Conservation (phyloP, 805 yeast genomes). For the Saccharomycopsis guyanensis region DNA sequence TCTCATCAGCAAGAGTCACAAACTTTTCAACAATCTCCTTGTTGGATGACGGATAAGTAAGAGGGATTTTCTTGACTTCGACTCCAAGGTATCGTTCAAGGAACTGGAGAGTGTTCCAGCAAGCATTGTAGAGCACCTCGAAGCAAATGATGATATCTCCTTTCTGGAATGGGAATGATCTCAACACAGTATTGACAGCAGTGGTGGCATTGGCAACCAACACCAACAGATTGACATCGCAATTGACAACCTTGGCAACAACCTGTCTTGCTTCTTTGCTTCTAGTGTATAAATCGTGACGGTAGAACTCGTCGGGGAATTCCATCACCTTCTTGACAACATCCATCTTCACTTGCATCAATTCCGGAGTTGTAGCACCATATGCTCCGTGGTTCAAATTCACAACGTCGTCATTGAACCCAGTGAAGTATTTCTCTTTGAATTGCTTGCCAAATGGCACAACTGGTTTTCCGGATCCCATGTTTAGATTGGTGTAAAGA, state of each 20-base stretch:
- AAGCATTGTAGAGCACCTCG: slow-evolving; percentile 46
- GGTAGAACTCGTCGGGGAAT: slow-evolving; percentile 43
- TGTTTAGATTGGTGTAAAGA: too few species aligned
- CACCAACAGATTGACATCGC: slow-evolving; percentile 42
- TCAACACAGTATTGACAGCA: slow-evolving; percentile 48
- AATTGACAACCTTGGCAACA: slow-evolving; percentile 38
- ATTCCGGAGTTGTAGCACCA: slow-evolving; percentile 47
- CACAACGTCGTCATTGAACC: slow-evolving; percentile 32
- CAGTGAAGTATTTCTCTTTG: slow-evolving; percentile 39
- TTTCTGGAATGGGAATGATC: slow-evolving; percentile 43
- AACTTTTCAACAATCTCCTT: slow-evolving; percentile 30
- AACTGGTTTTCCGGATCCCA: slow-evolving; percentile 2
- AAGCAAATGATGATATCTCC: slow-evolving; percentile 46
- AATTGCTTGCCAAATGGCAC: slow-evolving; percentile 43
- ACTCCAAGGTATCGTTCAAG: slow-evolving; percentile 29
- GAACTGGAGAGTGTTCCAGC: slow-evolving; percentile 43
- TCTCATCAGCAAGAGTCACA: slow-evolving; percentile 24
- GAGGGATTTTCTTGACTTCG: slow-evolving; percentile 24
- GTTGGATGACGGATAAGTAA: slow-evolving; percentile 39
- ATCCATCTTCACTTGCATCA: slow-evolving; percentile 33
- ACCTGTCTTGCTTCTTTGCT: slow-evolving; percentile 31
- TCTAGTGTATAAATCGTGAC: slow-evolving; percentile 25
- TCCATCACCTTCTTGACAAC: slow-evolving; percentile 26
- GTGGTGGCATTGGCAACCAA: slow-evolving; percentile 53
- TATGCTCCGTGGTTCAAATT: slow-evolving; percentile 61